phyloP scores from a whole-genome alignment of 2,329 filamentous ascomycete genomes.

The Aspergillus sp. region DNA sequence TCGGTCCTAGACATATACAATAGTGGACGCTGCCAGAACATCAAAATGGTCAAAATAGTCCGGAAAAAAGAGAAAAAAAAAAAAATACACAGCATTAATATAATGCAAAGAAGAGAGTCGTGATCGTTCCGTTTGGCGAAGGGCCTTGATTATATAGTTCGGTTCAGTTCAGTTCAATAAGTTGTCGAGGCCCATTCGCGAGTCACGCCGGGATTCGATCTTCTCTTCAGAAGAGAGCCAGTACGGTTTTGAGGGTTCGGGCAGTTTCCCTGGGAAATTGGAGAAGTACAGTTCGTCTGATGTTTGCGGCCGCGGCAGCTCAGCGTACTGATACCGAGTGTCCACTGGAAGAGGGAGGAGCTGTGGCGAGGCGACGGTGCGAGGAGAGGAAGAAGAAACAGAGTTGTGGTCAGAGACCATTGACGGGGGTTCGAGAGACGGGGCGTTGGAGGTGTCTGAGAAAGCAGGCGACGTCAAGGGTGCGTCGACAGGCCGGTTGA shows the following conservation, averaged over 20 bases:
- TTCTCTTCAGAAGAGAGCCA: slow-evolving; percentile 28
- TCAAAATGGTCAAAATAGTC: slow-evolving; percentile 15
- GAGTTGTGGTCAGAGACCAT: slow-evolving; percentile 70
- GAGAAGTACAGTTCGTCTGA: slow-evolving; percentile 19
- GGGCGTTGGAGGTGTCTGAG: slow-evolving; percentile 60
- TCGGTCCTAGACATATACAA: slow-evolving; percentile 16
- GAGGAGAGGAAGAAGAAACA: slow-evolving; percentile 61
- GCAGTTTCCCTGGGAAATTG: slow-evolving; percentile 8
- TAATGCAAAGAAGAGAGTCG: too few relatives aligned
- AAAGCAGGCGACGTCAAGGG: slow-evolving; percentile 65
- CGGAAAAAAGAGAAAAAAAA: too few relatives aligned
- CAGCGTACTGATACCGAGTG: slow-evolving; percentile 41
- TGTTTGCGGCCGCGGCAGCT: slow-evolving; percentile 29
- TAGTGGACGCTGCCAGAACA: slow-evolving; percentile 15
- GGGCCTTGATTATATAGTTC: too few relatives aligned
- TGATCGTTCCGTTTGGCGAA: too few relatives aligned
- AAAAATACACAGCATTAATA: too few relatives aligned
- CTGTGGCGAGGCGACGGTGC: slow-evolving; percentile 42
- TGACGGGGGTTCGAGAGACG: slow-evolving; percentile 64
- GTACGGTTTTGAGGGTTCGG: slow-evolving; percentile 28
- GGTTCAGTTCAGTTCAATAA: slow-evolving; percentile 35
- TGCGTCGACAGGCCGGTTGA: slow-evolving; percentile 49
- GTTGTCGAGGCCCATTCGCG: slow-evolving; percentile 40
- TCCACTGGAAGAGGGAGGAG: slow-evolving; percentile 42
- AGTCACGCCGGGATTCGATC: slow-evolving; percentile 32